A percentile compares a stretch with the other conserved stretches of the same genome.
phyloP scores from a whole-genome alignment of 2,329 filamentous ascomycete species.

The Pestalotiopsis sp. region DNA sequence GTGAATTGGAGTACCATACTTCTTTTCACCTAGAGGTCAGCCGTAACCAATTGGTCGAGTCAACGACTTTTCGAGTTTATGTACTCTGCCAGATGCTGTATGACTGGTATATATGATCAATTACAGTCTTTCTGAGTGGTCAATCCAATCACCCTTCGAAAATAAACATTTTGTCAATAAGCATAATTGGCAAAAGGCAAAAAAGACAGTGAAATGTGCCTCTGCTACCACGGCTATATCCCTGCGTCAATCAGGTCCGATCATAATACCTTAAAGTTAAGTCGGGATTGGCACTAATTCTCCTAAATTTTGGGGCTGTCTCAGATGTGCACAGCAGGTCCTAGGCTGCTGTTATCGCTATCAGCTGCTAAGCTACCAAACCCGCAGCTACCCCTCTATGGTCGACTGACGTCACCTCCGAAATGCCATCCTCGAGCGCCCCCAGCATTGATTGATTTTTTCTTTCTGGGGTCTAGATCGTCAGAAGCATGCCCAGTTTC shows the following conservation, averaged over 20 bases:
- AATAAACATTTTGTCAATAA: neutral
- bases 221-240: neutral
- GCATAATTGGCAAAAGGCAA: neutral
- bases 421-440: neutral
- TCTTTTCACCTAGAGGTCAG: too few species aligned
- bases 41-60: too few species aligned
- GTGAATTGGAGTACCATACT: too few species aligned
- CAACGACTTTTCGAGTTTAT: too few species aligned
- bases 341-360: neutral
- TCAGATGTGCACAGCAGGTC: neutral
- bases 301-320: neutral
- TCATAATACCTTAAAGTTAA: neutral
- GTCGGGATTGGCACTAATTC: neutral
- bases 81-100: too few species aligned
- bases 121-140: too few species aligned
- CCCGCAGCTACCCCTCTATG: neutral
- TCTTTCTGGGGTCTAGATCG: neutral
- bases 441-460: neutral
- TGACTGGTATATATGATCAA: too few species aligned
- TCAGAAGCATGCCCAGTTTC: neutral
- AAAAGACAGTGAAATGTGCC: neutral
- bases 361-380: neutral
- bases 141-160: too few species aligned
- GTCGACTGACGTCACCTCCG: neutral
- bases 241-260: constrained; percentile 4